Conservation (phyloP, 2,329 filamentous ascomycete genomes). For the Chlorencoelia australis region DNA sequence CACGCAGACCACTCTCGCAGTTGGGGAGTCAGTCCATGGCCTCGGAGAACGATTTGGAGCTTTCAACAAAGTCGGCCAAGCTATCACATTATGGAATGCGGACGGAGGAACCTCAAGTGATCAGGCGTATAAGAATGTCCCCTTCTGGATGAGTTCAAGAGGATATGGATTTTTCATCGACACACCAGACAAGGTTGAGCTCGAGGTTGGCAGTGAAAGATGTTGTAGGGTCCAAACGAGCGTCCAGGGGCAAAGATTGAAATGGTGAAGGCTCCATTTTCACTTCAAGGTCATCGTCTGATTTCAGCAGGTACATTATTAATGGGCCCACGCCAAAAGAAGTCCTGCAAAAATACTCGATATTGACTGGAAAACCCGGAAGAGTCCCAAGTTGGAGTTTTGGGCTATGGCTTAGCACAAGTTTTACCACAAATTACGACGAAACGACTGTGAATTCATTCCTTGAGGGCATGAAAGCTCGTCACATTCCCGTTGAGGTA, state of each 20-base stretch:
- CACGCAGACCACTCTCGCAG: constrained; percentile 42
- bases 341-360: constrained; percentile 55
- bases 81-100: constrained; percentile 53
- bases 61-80: constrained; percentile 67
- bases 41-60: constrained; percentile 68
- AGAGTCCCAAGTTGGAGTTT: constrained; percentile 65
- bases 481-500: constrained; percentile 45
- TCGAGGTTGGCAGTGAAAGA: constrained; percentile 68
- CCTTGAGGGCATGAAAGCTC: constrained; percentile 46
- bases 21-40: constrained; percentile 61
- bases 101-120: constrained; percentile 58
- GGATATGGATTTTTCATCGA: constrained; percentile 73
- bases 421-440: constrained; percentile 51
- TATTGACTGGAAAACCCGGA: constrained; percentile 55
- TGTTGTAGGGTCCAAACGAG: constrained; percentile 60
- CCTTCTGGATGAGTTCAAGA: constrained; percentile 59
- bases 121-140: constrained; percentile 63
- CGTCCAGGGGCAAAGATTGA: constrained; percentile 57
- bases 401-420: constrained; percentile 67
- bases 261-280: constrained; percentile 37
- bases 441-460: constrained; percentile 48
- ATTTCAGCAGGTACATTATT: constrained; percentile 45
- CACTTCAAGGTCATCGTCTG: neutral
- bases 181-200: constrained; percentile 55
- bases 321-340: constrained; percentile 64